These are phyloP conservation scores for Quercus dentata DNA, from an alignment of 306 rosid genomes.

Conservation along the genomic window DNA sequence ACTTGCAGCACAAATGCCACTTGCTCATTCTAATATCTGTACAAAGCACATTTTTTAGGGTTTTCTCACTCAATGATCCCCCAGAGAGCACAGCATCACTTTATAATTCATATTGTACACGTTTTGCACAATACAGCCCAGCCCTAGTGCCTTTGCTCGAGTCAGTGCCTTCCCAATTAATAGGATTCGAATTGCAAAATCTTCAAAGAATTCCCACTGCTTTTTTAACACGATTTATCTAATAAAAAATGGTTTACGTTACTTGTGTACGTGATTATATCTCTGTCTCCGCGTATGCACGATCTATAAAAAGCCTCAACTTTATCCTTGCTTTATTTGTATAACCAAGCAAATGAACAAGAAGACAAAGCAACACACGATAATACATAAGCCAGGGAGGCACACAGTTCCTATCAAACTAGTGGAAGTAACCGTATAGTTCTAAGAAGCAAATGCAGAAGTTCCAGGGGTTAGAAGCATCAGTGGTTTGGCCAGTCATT, in stretches of 20 bases:
- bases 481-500: conserved; percentile 63
- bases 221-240: neutral
- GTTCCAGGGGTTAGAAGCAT: conserved; percentile 72
- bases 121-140: no score
- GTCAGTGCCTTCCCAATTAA: neutral
- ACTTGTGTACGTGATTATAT: neutral
- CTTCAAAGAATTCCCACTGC: neutral
- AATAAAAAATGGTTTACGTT: neutral
- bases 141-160: no score
- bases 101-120: no score
- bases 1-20: no score
- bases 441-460: conserved; percentile 77
- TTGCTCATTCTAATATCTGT: no score
- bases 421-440: conserved; percentile 78
- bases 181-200: neutral
- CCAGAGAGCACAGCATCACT: neutral
- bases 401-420: neutral
- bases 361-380: neutral
- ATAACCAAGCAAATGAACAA: neutral
- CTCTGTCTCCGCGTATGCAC: neutral
- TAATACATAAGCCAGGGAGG: neutral
- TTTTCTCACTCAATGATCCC: neutral
- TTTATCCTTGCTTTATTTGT: neutral
- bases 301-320: neutral
- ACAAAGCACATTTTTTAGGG: no score